Evolutionary conservation across 345 rosid genomes (phyloP).

Genomic region (Pugionium dolabratum): DNA sequence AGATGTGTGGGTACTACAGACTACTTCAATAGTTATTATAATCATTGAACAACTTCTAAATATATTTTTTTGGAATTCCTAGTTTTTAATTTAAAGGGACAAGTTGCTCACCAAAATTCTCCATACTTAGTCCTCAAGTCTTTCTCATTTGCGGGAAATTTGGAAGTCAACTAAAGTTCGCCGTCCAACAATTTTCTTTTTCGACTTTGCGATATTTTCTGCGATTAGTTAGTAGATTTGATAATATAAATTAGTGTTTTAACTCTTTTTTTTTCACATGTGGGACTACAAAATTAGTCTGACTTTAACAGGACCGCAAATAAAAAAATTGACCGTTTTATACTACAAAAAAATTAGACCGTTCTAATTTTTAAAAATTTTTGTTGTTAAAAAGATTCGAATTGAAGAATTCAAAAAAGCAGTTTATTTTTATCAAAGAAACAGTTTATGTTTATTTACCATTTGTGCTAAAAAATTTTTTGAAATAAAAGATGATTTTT

Average conservation of each 20-base stretch:
- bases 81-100: conserved; percentile 2
- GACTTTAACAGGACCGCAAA: too few species aligned
- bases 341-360: too few species aligned
- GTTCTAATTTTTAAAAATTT: too few species aligned
- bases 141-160: conserved; percentile 28
- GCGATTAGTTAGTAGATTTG: neutral
- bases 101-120: conserved; percentile 12
- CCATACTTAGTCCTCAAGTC: neutral
- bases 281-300: neutral
- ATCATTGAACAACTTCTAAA: conserved; percentile 25
- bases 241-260: neutral
- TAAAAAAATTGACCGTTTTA: too few species aligned
- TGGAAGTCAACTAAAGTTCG: conserved; percentile 27
- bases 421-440: too few species aligned
- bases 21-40: neutral
- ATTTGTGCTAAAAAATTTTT: too few species aligned
- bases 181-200: neutral
- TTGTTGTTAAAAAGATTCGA: too few species aligned
- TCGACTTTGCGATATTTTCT: neutral
- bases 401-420: too few species aligned
- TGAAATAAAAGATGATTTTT: too few species aligned
- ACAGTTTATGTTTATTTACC: too few species aligned
- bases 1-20: neutral
- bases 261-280: neutral
- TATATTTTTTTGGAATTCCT: conserved; percentile 1